Conservation (phyloP, 2,329 filamentous ascomycete species). For the Cercospora brassicicola region DNA sequence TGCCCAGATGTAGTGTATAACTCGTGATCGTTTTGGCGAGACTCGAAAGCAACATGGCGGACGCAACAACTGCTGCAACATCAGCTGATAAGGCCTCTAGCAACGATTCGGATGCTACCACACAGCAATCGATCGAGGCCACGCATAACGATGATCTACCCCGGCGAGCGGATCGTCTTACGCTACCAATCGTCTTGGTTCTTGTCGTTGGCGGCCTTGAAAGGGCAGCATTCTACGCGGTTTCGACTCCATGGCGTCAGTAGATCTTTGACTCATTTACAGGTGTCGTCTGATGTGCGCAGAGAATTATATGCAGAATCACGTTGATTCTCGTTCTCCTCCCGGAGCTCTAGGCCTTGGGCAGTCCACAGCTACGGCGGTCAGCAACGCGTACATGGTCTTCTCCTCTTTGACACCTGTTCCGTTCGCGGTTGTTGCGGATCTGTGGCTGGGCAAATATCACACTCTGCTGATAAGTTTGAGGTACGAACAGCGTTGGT, state of each 20-base stretch:
- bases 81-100: not conserved
- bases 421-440: conserved; percentile 13
- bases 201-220: conserved; percentile 16
- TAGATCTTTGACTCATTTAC: not conserved
- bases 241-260: conserved; percentile 19
- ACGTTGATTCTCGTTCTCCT: not conserved
- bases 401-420: conserved; percentile 15
- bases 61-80: not conserved
- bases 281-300: not conserved
- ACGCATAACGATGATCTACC: conserved; percentile 41
- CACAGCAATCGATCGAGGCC: not conserved
- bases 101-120: not conserved
- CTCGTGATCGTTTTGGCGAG: not conserved
- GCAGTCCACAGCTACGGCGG: conserved; percentile 17
- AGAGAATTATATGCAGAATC: conserved; percentile 23
- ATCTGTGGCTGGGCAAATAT: conserved; percentile 15
- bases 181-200: conserved; percentile 11
- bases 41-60: not conserved
- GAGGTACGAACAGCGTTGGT: not conserved
- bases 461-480: conserved; percentile 10
- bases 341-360: conserved; percentile 19
- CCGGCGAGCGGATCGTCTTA: conserved; percentile 44
- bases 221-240: conserved; percentile 15
- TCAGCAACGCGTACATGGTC: conserved; percentile 17
- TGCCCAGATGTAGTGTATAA: not conserved